These are phyloP conservation scores for Irpex lacteus DNA, from an alignment of 1,284 basidiomycete genomes.

Conservation along the genomic window DNA sequence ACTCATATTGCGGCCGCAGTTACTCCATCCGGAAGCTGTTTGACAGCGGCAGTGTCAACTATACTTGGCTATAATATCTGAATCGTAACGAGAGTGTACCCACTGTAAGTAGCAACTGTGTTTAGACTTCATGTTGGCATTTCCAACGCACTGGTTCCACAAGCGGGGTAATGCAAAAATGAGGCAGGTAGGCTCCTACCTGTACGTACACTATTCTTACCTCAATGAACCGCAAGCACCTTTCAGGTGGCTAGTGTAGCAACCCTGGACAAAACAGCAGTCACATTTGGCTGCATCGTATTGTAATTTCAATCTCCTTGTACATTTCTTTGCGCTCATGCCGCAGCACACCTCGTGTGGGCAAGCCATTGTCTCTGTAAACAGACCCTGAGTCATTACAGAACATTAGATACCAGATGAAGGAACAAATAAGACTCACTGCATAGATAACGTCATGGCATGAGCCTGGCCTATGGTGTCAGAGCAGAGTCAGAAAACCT, in stretches of 20 bases:
- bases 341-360: background rate
- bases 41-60: background rate
- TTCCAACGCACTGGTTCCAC: background rate
- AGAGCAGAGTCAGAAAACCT: background rate
- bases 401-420: background rate
- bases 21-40: constrained; percentile 1
- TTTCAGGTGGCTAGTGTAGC: no score
- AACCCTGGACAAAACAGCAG: no score
- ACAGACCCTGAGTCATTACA: no score
- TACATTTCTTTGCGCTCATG: background rate
- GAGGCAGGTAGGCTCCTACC: no score
- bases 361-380: background rate
- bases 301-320: no score
- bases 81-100: no score
- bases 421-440: background rate
- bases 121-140: background rate
- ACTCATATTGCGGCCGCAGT: background rate
- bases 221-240: no score
- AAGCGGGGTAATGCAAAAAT: background rate
- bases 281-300: no score
- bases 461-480: background rate
- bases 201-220: no score
- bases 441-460: background rate
- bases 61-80: no score
- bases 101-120: no score